Evolutionary conservation across 345 rosid species (phyloP), one percentile per base, ranked within the genome.

Genomic region (Triadica sebifera): DNA sequence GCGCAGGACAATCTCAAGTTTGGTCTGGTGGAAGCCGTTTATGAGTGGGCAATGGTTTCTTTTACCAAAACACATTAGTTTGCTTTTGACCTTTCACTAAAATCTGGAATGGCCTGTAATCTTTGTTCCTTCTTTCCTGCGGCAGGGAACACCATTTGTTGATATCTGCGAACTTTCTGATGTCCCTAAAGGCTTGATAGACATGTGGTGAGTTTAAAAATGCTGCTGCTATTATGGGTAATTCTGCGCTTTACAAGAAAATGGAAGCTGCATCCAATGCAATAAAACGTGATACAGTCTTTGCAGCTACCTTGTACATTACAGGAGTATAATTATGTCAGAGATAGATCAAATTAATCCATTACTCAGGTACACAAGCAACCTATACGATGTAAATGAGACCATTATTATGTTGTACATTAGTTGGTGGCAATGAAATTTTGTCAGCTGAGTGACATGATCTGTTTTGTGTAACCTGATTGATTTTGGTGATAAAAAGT

Each of bases 11-110:
- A 91, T 85, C 94, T 95, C 47, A 93, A 95, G 84, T 95, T 95
- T 25, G 98, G 97, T 67, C 93, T 95, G 29, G 92, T 93, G 3
- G 96, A 93, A 90, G 99, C 93, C 6, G 98, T 95, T 34, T 93
- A 93, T 24, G 98, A 95, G 75, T 95, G 98, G 99, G 99, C 99
- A 78, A 93, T 93, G 99, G 99, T 95, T 71, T 64, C 47, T 45
- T 51, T 47, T 78, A 37, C 55, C 1, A 59, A 61, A 51, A 37
- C 55, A 46, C 60, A 16, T 17, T 52, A 25, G 37, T 61, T 66
- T 13, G n/a, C 56, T 15, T 65, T 58, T 6, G 29, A 65, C 20
- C 55, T 24, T 13, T n/a, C n/a, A n/a, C n/a, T n/a, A n/a, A n/a
- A n/a, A n/a, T n/a, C n/a, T n/a, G 38, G 62, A 46, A 29, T 50